Percentiles rank a stretch among this genome's conserved stretches.
phyloP scores from a whole-genome alignment of 257 asterid genomes.

The Nicotiana tabacum region DNA sequence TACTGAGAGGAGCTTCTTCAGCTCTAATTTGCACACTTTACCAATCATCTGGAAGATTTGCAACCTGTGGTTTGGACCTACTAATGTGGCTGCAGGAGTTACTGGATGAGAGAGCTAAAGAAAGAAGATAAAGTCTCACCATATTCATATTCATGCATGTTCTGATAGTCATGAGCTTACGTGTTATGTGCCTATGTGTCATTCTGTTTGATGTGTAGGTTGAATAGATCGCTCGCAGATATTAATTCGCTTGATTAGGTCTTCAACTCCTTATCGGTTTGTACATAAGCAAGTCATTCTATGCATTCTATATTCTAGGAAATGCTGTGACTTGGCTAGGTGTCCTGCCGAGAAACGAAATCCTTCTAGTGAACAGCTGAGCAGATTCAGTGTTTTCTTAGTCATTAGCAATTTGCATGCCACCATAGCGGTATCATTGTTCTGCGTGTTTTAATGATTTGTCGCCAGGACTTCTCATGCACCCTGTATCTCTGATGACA shows the following conservation, averaged over 20 bases:
- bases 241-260: neutral
- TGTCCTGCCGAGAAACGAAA: neutral
- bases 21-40: neutral
- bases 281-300: constrained; percentile 5
- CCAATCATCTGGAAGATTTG: neutral
- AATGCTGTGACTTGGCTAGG: neutral
- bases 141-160: neutral
- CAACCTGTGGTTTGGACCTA: neutral
- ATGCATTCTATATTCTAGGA: neutral
- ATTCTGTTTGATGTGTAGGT: neutral
- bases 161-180: neutral
- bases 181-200: neutral
- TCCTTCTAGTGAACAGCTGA: neutral
- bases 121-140: neutral
- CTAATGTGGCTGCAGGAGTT: neutral
- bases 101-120: neutral
- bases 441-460: no score
- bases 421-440: neutral
- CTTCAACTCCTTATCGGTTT: neutral
- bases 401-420: neutral
- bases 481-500: no score
- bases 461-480: no score
- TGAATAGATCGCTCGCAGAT: neutral
- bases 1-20: neutral
- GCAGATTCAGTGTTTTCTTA: neutral